Percentiles rank a stretch among this genome's conserved stretches.
These are phyloP conservation scores for Aspergillus bridgeri DNA, from an alignment of 495 filamentous ascomycete species.

Conservation along the genomic window DNA sequence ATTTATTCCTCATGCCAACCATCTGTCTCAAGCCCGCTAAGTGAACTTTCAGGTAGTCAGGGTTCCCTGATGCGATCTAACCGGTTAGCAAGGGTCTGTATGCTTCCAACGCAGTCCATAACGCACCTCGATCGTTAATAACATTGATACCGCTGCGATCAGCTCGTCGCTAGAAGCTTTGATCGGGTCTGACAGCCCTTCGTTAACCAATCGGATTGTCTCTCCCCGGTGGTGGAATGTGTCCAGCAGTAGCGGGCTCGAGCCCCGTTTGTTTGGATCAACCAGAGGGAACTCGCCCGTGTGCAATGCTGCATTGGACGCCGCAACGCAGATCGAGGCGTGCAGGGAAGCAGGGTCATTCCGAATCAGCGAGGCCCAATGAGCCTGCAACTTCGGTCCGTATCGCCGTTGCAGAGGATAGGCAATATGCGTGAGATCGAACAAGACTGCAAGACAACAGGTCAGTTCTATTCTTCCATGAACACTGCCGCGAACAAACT, in stretches of 20 bases:
- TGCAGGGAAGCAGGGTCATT: constrained; percentile 41
- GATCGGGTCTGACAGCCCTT: constrained; percentile 40
- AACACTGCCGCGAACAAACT: constrained; percentile 7
- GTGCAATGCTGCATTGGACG: constrained; percentile 39
- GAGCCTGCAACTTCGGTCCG: constrained; percentile 36
- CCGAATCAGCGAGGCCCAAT: constrained; percentile 41
- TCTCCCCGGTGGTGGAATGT: constrained; percentile 45
- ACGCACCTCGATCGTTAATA: constrained; percentile 46
- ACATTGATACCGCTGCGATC: constrained; percentile 43
- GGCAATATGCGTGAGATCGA: constrained; percentile 38
- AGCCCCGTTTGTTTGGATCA: constrained; percentile 32
- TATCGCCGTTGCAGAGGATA: constrained; percentile 41
- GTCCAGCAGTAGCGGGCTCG: constrained; percentile 38
- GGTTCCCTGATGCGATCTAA: constrained; percentile 44
- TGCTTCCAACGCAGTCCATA: not conserved
- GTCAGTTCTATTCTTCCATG: constrained; percentile 4
- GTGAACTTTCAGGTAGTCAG: constrained; percentile 47
- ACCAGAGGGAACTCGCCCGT: constrained; percentile 37
- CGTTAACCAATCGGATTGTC: constrained; percentile 45
- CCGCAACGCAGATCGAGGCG: constrained; percentile 42
- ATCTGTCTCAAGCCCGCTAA: constrained; percentile 46
- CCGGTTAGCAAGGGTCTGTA: constrained; percentile 12
- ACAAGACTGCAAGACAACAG: constrained; percentile 29
- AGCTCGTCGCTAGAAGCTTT: constrained; percentile 45
- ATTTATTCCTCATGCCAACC: constrained; percentile 41